Evolutionary conservation across 2,329 filamentous ascomycete species (phyloP).

Genomic region (Aspergillus glaucus): DNA sequence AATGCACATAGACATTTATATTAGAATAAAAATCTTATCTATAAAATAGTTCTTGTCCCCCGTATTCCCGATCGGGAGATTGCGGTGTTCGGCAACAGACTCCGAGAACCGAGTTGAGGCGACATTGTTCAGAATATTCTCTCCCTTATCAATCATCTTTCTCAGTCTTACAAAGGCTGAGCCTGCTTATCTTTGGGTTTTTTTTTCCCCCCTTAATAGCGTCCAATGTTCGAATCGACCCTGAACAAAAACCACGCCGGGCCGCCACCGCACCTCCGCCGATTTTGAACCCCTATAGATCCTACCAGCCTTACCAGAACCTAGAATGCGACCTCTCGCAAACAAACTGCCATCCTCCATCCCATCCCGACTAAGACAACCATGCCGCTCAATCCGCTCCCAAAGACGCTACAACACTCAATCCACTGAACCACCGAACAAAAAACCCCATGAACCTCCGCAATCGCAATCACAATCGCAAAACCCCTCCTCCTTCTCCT

Average conservation of each 20-base stretch:
- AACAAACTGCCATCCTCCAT: too few species aligned
- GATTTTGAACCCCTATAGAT: constrained; percentile 1
- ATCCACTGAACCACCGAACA: neutral
- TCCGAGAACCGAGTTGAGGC: too few species aligned
- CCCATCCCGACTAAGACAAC: neutral
- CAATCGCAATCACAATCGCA: neutral
- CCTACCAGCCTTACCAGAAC: too few species aligned
- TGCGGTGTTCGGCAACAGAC: neutral
- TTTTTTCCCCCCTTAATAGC: too few species aligned
- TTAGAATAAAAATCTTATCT: neutral
- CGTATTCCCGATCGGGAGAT: neutral
- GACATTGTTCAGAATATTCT: neutral
- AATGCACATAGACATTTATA: neutral
- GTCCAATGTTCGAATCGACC: neutral
- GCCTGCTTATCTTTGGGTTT: neutral
- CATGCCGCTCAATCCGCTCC: constrained; percentile 5
- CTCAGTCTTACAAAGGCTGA: neutral
- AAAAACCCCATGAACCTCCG: neutral
- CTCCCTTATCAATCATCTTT: neutral
- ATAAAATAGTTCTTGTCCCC: too few species aligned
- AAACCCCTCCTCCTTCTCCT: constrained; percentile 1
- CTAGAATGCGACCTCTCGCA: too few species aligned
- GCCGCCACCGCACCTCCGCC: constrained; percentile 5
- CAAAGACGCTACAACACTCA: constrained; percentile 8
- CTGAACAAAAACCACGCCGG: constrained; percentile 1